Conservation (phyloP, 805 yeast genomes). For the Ascoidea asiatica region DNA sequence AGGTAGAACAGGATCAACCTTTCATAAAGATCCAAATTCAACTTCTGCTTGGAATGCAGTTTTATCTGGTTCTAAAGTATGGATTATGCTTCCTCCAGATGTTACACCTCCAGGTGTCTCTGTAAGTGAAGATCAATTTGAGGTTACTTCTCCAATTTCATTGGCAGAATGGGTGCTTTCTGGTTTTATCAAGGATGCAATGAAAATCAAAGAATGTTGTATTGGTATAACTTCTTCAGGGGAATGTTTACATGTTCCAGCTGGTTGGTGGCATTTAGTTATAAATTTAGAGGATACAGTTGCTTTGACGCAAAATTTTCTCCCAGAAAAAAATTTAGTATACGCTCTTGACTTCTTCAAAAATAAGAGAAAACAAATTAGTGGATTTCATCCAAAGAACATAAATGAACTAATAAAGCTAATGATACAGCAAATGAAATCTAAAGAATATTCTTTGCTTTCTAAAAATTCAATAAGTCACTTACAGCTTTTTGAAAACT, state of each 20-base stretch:
- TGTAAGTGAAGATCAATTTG: slow-evolving; percentile 65
- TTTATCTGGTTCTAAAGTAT: slow-evolving; percentile 59
- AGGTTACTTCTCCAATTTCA: slow-evolving; percentile 86
- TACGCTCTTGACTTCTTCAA: slow-evolving; percentile 55
- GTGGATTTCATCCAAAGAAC: slow-evolving; percentile 60
- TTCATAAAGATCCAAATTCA: slow-evolving; percentile 86
- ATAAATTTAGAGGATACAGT: slow-evolving; percentile 74
- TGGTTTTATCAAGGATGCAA: slow-evolving; percentile 66
- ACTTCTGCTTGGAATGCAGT: slow-evolving; percentile 88
- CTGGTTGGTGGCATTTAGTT: slow-evolving; percentile 97
- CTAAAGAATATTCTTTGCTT: slow-evolving; percentile 11
- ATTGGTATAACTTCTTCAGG: slow-evolving; percentile 72
- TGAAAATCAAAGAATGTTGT: slow-evolving; percentile 31
- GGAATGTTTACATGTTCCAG: slow-evolving; percentile 79
- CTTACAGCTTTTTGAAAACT: slow-evolving; percentile 15
- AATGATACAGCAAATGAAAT: slow-evolving; percentile 16
- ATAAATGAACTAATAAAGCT: slow-evolving; percentile 24
- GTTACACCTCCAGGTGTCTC: slow-evolving; percentile 76
- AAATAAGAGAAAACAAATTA: slow-evolving; percentile 54
- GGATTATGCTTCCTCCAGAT: slow-evolving; percentile 82
- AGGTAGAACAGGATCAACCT: slow-evolving; percentile 69
- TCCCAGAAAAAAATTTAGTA: slow-evolving; percentile 50
- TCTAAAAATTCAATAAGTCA: slow-evolving; percentile 8
- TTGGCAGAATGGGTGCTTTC: slow-evolving; percentile 82
- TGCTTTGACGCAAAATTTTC: slow-evolving; percentile 84